Conservation (phyloP, 192 early-diverging fungal genomes). For the Entomortierella beljakovae region DNA sequence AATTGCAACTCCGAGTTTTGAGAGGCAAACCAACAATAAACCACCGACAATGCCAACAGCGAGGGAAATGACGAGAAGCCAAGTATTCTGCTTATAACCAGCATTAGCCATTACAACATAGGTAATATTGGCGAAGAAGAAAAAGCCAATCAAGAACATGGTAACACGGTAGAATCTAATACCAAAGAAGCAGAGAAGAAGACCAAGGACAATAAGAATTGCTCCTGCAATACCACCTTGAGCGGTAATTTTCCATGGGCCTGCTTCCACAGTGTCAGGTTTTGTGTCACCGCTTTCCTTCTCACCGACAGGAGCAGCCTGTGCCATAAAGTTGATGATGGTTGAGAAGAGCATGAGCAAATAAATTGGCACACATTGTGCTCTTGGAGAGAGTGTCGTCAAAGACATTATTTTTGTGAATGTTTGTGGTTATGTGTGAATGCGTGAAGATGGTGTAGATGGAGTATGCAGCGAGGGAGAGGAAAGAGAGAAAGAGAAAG, state of each 20-base stretch:
- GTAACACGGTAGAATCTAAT: slow-evolving; percentile 24
- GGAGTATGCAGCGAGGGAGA: neutral
- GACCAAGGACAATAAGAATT: slow-evolving; percentile 37
- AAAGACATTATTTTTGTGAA: slow-evolving; percentile 12
- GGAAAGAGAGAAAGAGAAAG: no score
- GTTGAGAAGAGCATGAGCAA: slow-evolving; percentile 34
- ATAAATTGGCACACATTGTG: slow-evolving; percentile 22
- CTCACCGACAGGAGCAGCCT: slow-evolving; percentile 24
- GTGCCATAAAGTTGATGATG: slow-evolving; percentile 48
- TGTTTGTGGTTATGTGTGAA: neutral
- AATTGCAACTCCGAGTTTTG: slow-evolving; percentile 51
- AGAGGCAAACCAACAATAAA: slow-evolving; percentile 46
- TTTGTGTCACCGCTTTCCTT: neutral
- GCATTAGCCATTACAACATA: slow-evolving; percentile 58
- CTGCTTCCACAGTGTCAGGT: slow-evolving; percentile 9
- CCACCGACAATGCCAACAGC: slow-evolving; percentile 44
- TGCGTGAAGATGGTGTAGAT: neutral
- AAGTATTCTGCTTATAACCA: slow-evolving; percentile 40
- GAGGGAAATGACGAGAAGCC: slow-evolving; percentile 54
- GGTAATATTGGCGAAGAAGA: slow-evolving; percentile 48
- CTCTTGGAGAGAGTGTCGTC: slow-evolving; percentile 2
- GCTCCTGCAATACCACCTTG: slow-evolving; percentile 50
- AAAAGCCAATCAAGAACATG: slow-evolving; percentile 51
- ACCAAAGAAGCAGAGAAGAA: slow-evolving; percentile 48
- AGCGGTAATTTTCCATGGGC: slow-evolving; percentile 46